Percentiles rank a stretch among this genome's conserved stretches.
phyloP scores from a whole-genome alignment of 2,329 filamentous ascomycete genomes.

The Huntiella savannae region DNA sequence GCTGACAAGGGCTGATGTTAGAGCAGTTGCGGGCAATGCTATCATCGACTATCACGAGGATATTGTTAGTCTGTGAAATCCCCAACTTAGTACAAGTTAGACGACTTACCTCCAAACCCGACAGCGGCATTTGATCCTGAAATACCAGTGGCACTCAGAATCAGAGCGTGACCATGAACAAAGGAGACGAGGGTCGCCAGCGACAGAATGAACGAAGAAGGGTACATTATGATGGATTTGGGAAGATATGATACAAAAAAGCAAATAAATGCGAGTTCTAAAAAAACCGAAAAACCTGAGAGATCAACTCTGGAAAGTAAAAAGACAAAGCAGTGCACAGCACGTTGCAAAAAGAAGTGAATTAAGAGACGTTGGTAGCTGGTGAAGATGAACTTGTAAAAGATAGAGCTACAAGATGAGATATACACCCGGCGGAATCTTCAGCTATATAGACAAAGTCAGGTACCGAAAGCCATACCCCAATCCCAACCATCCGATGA shows the following conservation, averaged over 20 bases:
- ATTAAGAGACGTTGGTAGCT: not conserved
- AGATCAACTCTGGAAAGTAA: not conserved
- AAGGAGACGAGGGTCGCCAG: constrained; percentile 14
- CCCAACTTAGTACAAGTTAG: not conserved
- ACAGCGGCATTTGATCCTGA: constrained; percentile 24
- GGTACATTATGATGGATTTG: constrained; percentile 1
- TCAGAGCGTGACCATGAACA: constrained; percentile 26
- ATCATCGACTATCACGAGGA: constrained; percentile 24
- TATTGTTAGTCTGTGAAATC: not conserved
- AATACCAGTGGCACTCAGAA: constrained; percentile 27
- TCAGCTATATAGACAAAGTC: not conserved
- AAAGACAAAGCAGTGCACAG: constrained; percentile 4
- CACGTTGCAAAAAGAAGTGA: constrained; percentile 3
- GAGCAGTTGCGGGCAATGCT: constrained; percentile 42
- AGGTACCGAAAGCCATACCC: too few relatives aligned
- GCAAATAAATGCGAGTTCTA: not conserved
- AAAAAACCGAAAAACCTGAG: not conserved
- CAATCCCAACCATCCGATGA: too few relatives aligned
- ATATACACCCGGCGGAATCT: not conserved
- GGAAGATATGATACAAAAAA: not conserved
- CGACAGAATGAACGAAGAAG: constrained; percentile 5
- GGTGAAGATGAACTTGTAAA: not conserved
- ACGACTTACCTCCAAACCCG: constrained; percentile 26
- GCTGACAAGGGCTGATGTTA: constrained; percentile 45
- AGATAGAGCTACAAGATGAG: not conserved